Base-by-base conservation (phyloP, 352 stramenopile genomes). In the Plasmopara muralis region DNA sequence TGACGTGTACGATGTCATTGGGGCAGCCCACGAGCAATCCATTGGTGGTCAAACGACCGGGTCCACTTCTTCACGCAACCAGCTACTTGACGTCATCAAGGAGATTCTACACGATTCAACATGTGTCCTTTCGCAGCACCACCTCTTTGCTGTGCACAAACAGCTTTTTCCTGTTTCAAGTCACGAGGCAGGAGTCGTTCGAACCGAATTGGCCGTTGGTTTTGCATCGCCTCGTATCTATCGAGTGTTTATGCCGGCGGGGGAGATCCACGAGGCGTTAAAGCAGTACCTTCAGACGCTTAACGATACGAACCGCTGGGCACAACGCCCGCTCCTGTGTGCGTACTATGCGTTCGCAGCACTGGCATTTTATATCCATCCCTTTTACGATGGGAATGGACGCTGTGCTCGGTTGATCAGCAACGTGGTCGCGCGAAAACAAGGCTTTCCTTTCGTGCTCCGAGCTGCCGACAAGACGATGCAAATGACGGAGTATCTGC, bases 351-450 rank as follows among this genome's bases (percentile, higher is more conserved):
- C 76, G 6, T 92, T 89, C 35, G 74, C 78, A 9, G 75, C 86
- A 28, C 64, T 92, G 2, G 81, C 89, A 42, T 92, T 89, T 55
- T 92, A 74, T 54, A 89, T 92, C 44, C 81, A 92, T 43, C 81
- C 81, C n/a, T 91, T 90, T 57, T 74, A 90, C 53, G 82, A 93
- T 49, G 82, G 79, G 39, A 93, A 93, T 38, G 82, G 82, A 30
- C 78, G 81, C 6, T 87, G 75, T n/a, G 82, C 77, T 20, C 70
- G 82, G 3, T 47, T 93, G 33, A 40, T 90, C 9, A 73, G 79
- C 15, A 93, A 93, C 43, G 49, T 93, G 33, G 62, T 93, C 20
- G 75, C 78, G 2, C 83, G 83, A 50, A 90, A 93, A 44, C 49
- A 81, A 1, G 79, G 76, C 1, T 93, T 77, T 41, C 80, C 80